Conservation (phyloP, 2,329 filamentous ascomycete species). For the Xylaria sp. region DNA sequence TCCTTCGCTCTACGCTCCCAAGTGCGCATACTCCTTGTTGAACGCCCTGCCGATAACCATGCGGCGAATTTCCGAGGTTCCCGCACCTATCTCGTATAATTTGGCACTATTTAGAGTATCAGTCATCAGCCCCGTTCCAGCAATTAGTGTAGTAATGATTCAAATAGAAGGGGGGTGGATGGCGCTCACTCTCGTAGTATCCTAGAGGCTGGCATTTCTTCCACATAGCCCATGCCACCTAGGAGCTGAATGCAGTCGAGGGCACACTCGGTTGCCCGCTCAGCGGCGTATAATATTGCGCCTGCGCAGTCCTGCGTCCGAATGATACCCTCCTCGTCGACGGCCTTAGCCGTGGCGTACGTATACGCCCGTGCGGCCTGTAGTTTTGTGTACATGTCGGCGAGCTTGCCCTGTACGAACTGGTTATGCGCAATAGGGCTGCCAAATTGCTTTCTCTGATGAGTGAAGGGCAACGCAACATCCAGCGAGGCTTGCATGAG, state of each 20-base stretch:
- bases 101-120: slow-evolving; percentile 65
- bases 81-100: slow-evolving; percentile 96
- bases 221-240: slow-evolving; percentile 95
- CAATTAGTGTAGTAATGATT: neutral
- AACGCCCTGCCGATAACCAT: slow-evolving; percentile 96
- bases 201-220: slow-evolving; percentile 91
- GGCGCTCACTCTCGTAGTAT: slow-evolving; percentile 74
- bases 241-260: slow-evolving; percentile 92
- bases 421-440: slow-evolving; percentile 90
- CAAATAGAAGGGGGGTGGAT: neutral
- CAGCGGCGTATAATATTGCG: slow-evolving; percentile 91
- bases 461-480: slow-evolving; percentile 86
- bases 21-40: slow-evolving; percentile 79
- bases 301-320: slow-evolving; percentile 93
- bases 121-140: slow-evolving; percentile 28
- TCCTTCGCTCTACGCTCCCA: slow-evolving; percentile 40
- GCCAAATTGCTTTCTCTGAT: slow-evolving; percentile 90
- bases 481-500: slow-evolving; percentile 95
- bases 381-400: slow-evolving; percentile 97
- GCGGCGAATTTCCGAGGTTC: slow-evolving; percentile 90
- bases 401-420: slow-evolving; percentile 89
- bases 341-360: slow-evolving; percentile 79
- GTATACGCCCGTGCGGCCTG: slow-evolving; percentile 88
- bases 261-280: slow-evolving; percentile 86
- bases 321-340: slow-evolving; percentile 80